These are phyloP conservation scores for Lasiodiplodia gonubiensis DNA, from an alignment of 2,329 filamentous ascomycete genomes.

Conservation along the genomic window DNA sequence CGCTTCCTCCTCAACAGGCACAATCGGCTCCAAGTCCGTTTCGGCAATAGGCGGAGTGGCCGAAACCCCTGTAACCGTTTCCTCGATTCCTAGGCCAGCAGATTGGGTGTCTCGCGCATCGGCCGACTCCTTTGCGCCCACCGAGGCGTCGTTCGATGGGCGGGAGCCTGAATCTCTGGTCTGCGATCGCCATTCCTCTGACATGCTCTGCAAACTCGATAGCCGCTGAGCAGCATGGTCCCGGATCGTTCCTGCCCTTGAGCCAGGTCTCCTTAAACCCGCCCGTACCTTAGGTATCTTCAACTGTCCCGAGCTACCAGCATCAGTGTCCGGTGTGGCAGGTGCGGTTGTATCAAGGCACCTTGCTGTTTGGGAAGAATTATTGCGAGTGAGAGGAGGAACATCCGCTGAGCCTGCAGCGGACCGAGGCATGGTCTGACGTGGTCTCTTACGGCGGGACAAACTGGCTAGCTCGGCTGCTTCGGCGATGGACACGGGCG, in stretches of 20 bases:
- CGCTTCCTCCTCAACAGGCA: conserved; percentile 47
- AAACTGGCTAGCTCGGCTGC: conserved; percentile 57
- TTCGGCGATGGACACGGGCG: conserved; percentile 61
- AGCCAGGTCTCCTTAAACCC: conserved; percentile 33
- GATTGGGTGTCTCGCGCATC: conserved; percentile 6
- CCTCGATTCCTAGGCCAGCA: conserved; percentile 15
- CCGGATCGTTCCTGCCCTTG: conserved; percentile 14
- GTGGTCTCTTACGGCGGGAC: conserved; percentile 58
- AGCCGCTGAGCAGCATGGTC: conserved; percentile 19
- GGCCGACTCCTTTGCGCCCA: background rate
- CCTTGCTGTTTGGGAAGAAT: conserved; percentile 18
- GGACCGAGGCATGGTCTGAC: conserved; percentile 13
- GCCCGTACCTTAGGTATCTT: conserved; percentile 33
- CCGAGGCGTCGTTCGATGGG: background rate
- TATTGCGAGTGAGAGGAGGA: conserved; percentile 22
- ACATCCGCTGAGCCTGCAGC: conserved; percentile 23
- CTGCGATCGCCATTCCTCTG: conserved; percentile 16
- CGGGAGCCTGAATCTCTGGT: background rate
- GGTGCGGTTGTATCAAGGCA: conserved; percentile 40
- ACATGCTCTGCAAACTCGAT: conserved; percentile 12
- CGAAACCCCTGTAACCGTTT: conserved; percentile 57
- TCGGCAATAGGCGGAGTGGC: conserved; percentile 79
- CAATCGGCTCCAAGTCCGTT: conserved; percentile 67
- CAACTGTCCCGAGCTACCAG: conserved; percentile 36
- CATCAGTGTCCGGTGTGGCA: conserved; percentile 47